Evolutionary conservation across 2,329 filamentous ascomycete species (phyloP), one percentile per base, ranked within the genome.

Genomic region (Monilinia laxa): DNA sequence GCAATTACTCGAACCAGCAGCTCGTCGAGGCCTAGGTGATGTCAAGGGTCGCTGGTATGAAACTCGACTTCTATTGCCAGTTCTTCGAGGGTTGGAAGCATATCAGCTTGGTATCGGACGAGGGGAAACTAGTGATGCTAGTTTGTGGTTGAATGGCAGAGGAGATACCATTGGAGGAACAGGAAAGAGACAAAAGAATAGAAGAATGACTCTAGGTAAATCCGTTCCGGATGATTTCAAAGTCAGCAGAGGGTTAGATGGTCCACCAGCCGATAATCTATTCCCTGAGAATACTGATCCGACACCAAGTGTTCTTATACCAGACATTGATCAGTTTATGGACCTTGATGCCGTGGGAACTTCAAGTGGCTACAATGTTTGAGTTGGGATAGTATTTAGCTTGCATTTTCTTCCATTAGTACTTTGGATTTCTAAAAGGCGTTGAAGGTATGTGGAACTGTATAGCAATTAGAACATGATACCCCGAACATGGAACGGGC

Each of bases 11-110:
- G 74, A 77, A 54, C 71, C 73, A 40, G 67, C 69, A 42, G 75
- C 73, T 18, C 69, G 78, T 3, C 72, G 72, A 23, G 64, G 67
- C 14, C 73, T 85, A 10, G 73, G 79, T 20, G 81, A 85, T 52
- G 76, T 87, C 71, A 85, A 85, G 72, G 85, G 85, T 10, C 80
- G 85, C 12, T 87, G 85, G 85, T 87, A 87, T 73, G 85, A 87
- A 74, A 82, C 82, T 3, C 80, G 78, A 53, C 74, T 82, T 1
- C 76, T 87, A 3, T 79, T 85, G 3, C 78, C 78, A 0, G 76
- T 77, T 47, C 69, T 79, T 2, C 70, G 74, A 12, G 75, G 75
- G 18, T 67, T 66, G 4, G 71, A 71, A 16, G 67, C 72, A 18
- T 79, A 80, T 67, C 74, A 78, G 40, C 74, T 77, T 23, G 74